These are phyloP conservation scores for Bertia moriformis DNA, from an alignment of 2,329 filamentous ascomycete genomes.

Conservation along the genomic window DNA sequence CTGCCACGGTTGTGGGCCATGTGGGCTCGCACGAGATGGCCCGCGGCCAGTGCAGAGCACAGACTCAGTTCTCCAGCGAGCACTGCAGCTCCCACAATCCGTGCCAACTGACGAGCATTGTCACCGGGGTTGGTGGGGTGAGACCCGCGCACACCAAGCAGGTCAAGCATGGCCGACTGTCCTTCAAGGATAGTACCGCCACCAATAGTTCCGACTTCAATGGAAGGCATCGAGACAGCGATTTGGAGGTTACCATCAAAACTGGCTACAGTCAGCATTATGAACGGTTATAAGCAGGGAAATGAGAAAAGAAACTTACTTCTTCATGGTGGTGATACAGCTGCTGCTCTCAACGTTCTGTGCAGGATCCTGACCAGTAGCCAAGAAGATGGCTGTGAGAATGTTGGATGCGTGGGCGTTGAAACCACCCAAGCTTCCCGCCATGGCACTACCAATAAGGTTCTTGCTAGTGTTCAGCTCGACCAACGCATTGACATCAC, in stretches of 20 bases:
- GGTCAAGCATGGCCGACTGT: slow-evolving; percentile 61
- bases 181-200: slow-evolving; percentile 64
- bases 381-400: slow-evolving; percentile 60
- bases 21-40: slow-evolving; percentile 52
- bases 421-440: slow-evolving; percentile 60
- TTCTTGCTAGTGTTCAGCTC: slow-evolving; percentile 64
- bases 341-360: slow-evolving; percentile 65
- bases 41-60: slow-evolving; percentile 51
- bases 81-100: slow-evolving; percentile 48
- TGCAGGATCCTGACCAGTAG: slow-evolving; percentile 62
- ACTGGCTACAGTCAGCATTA: slow-evolving; percentile 21
- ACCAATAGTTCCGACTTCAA: slow-evolving; percentile 64
- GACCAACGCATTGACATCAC: slow-evolving; percentile 53
- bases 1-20: slow-evolving; percentile 56
- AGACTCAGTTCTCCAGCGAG: slow-evolving; percentile 54
- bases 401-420: slow-evolving; percentile 67
- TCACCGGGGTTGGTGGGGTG: slow-evolving; percentile 50
- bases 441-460: slow-evolving; percentile 62
- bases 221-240: slow-evolving; percentile 62
- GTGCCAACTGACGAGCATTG: slow-evolving; percentile 49
- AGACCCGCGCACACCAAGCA: slow-evolving; percentile 55
- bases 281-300: neutral
- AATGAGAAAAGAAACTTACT: slow-evolving; percentile 35
- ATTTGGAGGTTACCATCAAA: slow-evolving; percentile 58
- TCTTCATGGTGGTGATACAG: slow-evolving; percentile 68